Evolutionary conservation across 2,329 filamentous ascomycete species (phyloP).

Genomic region (Botrytis squamosa): DNA sequence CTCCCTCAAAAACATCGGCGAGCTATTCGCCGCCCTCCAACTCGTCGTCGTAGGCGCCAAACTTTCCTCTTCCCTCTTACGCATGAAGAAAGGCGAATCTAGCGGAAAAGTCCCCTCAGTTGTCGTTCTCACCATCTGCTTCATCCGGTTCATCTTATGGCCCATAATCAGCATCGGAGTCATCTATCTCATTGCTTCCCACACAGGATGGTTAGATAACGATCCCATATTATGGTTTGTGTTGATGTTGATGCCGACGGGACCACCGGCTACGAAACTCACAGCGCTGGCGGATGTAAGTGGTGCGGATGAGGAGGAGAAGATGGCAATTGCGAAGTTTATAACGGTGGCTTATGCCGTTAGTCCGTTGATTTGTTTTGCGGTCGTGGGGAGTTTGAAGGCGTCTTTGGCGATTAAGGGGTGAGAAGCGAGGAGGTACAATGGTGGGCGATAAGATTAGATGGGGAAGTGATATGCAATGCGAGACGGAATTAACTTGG

Average conservation of each 20-base stretch:
- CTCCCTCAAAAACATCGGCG: conserved; percentile 59
- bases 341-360: conserved; percentile 44
- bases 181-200: conserved; percentile 54
- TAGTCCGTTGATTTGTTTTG: conserved; percentile 41
- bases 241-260: conserved; percentile 50
- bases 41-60: conserved; percentile 66
- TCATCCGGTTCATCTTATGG: conserved; percentile 62
- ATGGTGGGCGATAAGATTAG: background rate
- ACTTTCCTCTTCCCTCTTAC: conserved; percentile 53
- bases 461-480: background rate
- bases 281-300: conserved; percentile 48
- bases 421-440: background rate
- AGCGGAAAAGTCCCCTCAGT: conserved; percentile 46
- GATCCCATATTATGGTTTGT: conserved; percentile 67
- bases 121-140: conserved; percentile 50
- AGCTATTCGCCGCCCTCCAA: conserved; percentile 62
- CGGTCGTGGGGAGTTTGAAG: conserved; percentile 41
- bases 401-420: conserved; percentile 36
- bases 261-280: conserved; percentile 49
- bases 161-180: conserved; percentile 53
- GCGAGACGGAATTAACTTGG: too few relatives aligned
- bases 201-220: conserved; percentile 49
- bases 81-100: conserved; percentile 43
- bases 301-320: conserved; percentile 42
- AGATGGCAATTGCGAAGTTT: conserved; percentile 46